phyloP scores from a whole-genome alignment of 805 yeast species.

The Candida hungchunana region DNA sequence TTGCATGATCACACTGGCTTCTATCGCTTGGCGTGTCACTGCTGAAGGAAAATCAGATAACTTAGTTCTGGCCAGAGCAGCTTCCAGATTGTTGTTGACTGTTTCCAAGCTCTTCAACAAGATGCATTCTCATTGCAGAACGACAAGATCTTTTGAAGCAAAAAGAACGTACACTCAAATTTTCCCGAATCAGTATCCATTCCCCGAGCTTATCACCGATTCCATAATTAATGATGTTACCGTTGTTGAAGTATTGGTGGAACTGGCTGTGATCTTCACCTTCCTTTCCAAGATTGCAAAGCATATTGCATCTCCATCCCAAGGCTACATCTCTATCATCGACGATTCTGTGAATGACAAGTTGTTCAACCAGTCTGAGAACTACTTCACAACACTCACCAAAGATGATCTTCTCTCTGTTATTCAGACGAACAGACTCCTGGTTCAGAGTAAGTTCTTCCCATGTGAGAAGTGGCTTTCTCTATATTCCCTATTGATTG shows the following conservation, averaged over 20 bases:
- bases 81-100: conserved; percentile 51
- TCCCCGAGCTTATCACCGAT: conserved; percentile 61
- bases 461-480: conserved; percentile 76
- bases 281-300: conserved; percentile 49
- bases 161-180: conserved; percentile 62
- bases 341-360: conserved; percentile 32
- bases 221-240: conserved; percentile 66
- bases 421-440: conserved; percentile 45
- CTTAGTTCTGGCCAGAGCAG: conserved; percentile 38
- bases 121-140: conserved; percentile 45
- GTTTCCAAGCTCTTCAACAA: conserved; percentile 47
- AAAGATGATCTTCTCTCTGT: conserved; percentile 39
- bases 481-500: conserved; percentile 51
- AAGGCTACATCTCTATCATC: conserved; percentile 32
- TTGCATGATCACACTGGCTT: conserved; percentile 47
- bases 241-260: conserved; percentile 69
- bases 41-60: conserved; percentile 31
- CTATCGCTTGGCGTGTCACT: conserved; percentile 34
- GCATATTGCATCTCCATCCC: conserved; percentile 23
- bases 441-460: conserved; percentile 53
- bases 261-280: conserved; percentile 58
- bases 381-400: conserved; percentile 37
- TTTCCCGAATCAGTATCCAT: conserved; percentile 68
- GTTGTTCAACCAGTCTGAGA: conserved; percentile 37
- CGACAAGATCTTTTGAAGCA: conserved; percentile 40